phyloP scores from a whole-genome alignment of 129 eudicot species.

The sunflower (Helianthus annuus) region DNA sequence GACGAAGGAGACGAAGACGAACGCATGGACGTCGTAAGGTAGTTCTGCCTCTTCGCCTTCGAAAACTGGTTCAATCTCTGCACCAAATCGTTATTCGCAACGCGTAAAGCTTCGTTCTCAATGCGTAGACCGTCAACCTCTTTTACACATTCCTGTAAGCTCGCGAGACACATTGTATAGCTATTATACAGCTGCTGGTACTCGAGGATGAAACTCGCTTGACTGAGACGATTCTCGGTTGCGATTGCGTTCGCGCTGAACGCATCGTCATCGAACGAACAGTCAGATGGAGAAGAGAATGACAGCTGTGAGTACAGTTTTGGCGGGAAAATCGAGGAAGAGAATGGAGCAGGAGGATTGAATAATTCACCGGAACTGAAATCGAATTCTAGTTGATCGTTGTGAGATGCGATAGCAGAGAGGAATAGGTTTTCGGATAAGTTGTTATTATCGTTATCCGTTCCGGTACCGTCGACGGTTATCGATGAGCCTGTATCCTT shows the following conservation, averaged over 20 bases:
- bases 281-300: constrained; percentile 49
- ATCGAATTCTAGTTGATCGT: constrained; percentile 32
- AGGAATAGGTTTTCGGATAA: constrained; percentile 39
- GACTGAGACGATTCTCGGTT: constrained; percentile 52
- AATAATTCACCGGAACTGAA: constrained; percentile 41
- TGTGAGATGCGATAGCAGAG: constrained; percentile 41
- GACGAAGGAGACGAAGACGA: constrained; percentile 32
- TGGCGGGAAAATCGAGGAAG: constrained; percentile 49
- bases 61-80: constrained; percentile 47
- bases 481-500: constrained; percentile 35
- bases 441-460: constrained; percentile 16
- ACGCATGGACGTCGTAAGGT: constrained; percentile 39
- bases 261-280: constrained; percentile 45
- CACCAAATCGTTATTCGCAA: constrained; percentile 52
- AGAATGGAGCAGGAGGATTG: constrained; percentile 40
- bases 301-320: constrained; percentile 44
- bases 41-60: constrained; percentile 43
- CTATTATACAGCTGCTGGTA: constrained; percentile 65
- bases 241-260: constrained; percentile 36
- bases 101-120: constrained; percentile 59
- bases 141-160: constrained; percentile 58
- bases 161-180: constrained; percentile 53
- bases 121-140: constrained; percentile 58
- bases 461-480: constrained; percentile 8
- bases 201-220: constrained; percentile 60